Conservation (phyloP, 176 grass and related monocot genomes). For the Bonia amplexicaulis region DNA sequence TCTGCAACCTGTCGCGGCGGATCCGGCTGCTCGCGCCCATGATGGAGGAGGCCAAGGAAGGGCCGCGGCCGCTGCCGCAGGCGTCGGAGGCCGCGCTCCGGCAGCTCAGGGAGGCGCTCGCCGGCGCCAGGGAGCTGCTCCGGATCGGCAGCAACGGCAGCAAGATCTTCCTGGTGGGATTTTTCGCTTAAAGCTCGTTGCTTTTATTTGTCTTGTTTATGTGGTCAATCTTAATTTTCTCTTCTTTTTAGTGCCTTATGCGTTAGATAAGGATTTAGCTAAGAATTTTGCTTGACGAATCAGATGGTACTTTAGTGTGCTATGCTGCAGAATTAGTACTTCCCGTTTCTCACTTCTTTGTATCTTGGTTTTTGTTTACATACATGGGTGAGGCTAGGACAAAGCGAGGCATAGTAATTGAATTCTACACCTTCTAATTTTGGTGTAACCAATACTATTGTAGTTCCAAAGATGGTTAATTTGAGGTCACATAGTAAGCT, state of each 20-base stretch:
- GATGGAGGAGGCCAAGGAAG: slow-evolving; percentile 93
- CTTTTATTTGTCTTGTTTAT: background rate
- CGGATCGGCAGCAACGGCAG: slow-evolving; percentile 69
- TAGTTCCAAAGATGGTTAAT: background rate
- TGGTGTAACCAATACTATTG: background rate
- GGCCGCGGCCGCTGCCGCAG: slow-evolving; percentile 34
- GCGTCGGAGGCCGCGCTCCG: slow-evolving; percentile 37
- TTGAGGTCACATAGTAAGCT: slow-evolving; percentile 10
- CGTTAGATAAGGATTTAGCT: background rate
- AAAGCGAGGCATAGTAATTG: background rate
- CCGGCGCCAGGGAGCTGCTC: slow-evolving; percentile 59
- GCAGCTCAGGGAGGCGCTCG: slow-evolving; percentile 53
- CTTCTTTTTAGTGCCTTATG: background rate
- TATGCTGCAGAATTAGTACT: background rate
- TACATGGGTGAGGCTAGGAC: background rate
- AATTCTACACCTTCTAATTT: slow-evolving; percentile 7
- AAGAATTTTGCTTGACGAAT: slow-evolving; percentile 6
- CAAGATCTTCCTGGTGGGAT: slow-evolving; percentile 90
- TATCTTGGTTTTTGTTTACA: background rate
- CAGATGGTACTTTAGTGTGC: background rate
- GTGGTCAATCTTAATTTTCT: background rate
- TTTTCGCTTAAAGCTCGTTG: slow-evolving; percentile 2
- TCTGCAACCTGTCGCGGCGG: slow-evolving; percentile 84
- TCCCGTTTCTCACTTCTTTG: background rate
- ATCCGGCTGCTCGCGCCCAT: slow-evolving; percentile 87